Conservation (phyloP, 768 basidiomycete genomes). For the Lactarius psammicola region DNA sequence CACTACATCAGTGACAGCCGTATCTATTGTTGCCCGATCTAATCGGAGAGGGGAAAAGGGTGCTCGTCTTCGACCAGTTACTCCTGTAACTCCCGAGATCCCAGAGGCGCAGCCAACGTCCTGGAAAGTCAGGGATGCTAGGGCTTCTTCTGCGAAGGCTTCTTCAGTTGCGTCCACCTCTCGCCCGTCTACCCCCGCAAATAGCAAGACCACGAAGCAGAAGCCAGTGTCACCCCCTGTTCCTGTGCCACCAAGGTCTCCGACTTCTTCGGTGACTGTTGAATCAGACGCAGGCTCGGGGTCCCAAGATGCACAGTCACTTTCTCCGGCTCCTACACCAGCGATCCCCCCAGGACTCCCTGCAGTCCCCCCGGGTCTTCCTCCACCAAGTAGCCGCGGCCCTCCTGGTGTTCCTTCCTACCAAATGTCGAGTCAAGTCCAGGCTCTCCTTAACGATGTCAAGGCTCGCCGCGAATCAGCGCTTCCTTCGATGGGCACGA, state of each 20-base stretch:
- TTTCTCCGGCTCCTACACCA: slow-evolving; percentile 46
- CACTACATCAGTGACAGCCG: slow-evolving; percentile 16
- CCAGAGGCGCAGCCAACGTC: slow-evolving; percentile 17
- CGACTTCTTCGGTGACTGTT: slow-evolving; percentile 32
- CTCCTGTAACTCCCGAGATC: slow-evolving; percentile 35
- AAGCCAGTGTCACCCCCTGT: slow-evolving; percentile 22
- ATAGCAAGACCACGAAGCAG: slow-evolving; percentile 12
- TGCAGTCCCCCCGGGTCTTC: slow-evolving; percentile 57
- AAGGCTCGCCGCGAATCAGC: slow-evolving; percentile 67
- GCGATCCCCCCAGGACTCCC: slow-evolving; percentile 51
- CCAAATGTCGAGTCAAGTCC: slow-evolving; percentile 84
- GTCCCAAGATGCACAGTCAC: slow-evolving; percentile 29
- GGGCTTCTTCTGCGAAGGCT: slow-evolving; percentile 41
- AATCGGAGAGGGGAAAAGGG: slow-evolving; percentile 29
- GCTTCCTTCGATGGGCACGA: slow-evolving; percentile 43
- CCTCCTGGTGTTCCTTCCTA: slow-evolving; percentile 50
- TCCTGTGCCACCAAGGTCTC: slow-evolving; percentile 29
- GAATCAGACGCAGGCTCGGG: slow-evolving; percentile 32
- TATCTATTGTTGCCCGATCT: slow-evolving; percentile 21
- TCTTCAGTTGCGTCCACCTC: slow-evolving; percentile 52
- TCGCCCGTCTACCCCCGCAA: slow-evolving; percentile 56
- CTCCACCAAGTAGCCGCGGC: slow-evolving; percentile 43
- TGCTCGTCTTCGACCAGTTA: slow-evolving; percentile 43
- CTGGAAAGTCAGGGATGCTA: slow-evolving; percentile 42
- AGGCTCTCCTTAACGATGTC: slow-evolving; percentile 81